A percentile compares a stretch with the other conserved stretches of the same genome.
Evolutionary conservation across 148 eudicot species (phyloP).

Genomic region (Selenicereus undatus): DNA sequence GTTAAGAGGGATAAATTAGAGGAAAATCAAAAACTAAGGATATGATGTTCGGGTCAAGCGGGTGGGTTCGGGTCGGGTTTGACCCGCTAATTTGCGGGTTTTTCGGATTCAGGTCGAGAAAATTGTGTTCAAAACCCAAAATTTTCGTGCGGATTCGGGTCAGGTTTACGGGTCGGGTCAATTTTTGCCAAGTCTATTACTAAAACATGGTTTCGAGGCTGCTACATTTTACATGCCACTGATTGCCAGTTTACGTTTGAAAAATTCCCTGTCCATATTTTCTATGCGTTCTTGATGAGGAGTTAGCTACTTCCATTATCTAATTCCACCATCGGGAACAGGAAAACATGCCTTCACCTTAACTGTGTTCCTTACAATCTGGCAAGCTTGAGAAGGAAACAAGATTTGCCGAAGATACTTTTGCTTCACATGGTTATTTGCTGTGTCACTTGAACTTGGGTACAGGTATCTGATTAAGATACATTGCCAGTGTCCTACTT

Average conservation of each 20-base stretch:
- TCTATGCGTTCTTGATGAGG: background rate
- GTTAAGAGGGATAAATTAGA: no score
- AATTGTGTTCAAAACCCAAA: no score
- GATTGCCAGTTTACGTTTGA: background rate
- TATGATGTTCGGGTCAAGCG: no score
- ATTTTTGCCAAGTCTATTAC: no score
- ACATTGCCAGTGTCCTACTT: background rate
- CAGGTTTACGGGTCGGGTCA: no score
- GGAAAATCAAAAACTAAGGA: no score
- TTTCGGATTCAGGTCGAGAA: no score
- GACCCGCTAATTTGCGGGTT: no score
- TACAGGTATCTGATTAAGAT: background rate
- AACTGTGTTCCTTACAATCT: background rate
- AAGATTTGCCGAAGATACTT: background rate
- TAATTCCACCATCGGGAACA: background rate
- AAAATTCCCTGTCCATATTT: background rate
- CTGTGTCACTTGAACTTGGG: background rate
- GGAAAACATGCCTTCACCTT: background rate
- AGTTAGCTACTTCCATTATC: background rate
- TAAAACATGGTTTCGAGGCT: background rate
- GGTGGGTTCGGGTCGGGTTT: no score
- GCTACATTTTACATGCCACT: no score
- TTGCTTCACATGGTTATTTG: background rate
- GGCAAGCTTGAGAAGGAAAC: background rate
- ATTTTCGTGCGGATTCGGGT: no score